Percentiles rank a stretch among this genome's conserved stretches.
phyloP scores from a whole-genome alignment of 441 rosid genomes.

The Populus hybrid region DNA sequence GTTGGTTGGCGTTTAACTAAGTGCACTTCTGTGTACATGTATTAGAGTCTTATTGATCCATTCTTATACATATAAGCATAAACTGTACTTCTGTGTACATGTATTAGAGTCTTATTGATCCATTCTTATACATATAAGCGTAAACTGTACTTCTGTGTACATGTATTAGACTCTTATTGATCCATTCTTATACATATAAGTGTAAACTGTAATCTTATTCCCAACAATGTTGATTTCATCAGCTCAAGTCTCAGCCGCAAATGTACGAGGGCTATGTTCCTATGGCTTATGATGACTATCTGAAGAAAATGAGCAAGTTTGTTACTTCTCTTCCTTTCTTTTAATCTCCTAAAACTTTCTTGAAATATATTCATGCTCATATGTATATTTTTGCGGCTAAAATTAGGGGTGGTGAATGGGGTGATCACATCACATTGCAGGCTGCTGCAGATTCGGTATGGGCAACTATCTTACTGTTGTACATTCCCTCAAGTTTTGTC shows the following conservation, averaged over 20 bases:
- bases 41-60: not conserved
- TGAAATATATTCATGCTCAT: constrained; percentile 6
- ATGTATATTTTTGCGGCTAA: constrained; percentile 7
- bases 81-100: not conserved
- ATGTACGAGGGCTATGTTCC: constrained; percentile 71
- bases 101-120: not conserved
- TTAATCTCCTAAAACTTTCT: not conserved
- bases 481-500: not conserved
- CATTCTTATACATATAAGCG: constrained; percentile 18
- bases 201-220: constrained; percentile 1
- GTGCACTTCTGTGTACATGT: not conserved
- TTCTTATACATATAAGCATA: constrained; percentile 18
- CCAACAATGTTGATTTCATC: constrained; percentile 21
- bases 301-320: constrained; percentile 71
- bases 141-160: not conserved
- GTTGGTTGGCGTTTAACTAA: constrained; percentile 29
- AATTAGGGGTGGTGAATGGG: constrained; percentile 84
- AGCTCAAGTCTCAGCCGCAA: constrained; percentile 62
- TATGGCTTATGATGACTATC: constrained; percentile 62
- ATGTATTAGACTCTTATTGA: not conserved
- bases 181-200: constrained; percentile 16
- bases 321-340: constrained; percentile 9
- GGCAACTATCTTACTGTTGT: not conserved
- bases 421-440: constrained; percentile 90
- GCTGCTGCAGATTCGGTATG: constrained; percentile 88